These are phyloP conservation scores for Stemphylium beticola DNA, from an alignment of 2,329 filamentous ascomycete species.

Conservation along the genomic window DNA sequence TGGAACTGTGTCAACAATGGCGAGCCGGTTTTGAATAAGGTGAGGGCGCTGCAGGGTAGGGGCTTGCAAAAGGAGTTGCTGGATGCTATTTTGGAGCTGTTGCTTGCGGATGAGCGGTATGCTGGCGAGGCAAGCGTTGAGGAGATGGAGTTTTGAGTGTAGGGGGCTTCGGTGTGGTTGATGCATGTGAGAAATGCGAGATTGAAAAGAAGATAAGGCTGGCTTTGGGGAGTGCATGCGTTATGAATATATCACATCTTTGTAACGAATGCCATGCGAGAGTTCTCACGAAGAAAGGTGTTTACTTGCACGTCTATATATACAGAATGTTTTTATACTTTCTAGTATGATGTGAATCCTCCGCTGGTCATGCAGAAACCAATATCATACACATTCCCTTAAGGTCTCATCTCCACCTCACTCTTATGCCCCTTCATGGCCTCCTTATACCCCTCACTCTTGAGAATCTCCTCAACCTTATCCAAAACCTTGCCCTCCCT, in stretches of 20 bases:
- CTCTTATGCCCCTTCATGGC: conserved; percentile 37
- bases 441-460: conserved; percentile 38
- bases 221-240: too few relatives aligned
- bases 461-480: conserved; percentile 46
- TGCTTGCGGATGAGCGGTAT: conserved; percentile 45
- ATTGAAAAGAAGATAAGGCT: not conserved
- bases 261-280: too few relatives aligned
- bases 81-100: conserved; percentile 43
- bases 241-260: not conserved
- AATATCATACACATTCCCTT: not conserved
- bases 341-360: not conserved
- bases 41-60: conserved; percentile 38
- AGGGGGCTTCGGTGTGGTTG: not conserved
- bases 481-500: conserved; percentile 41
- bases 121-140: conserved; percentile 17
- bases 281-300: too few relatives aligned
- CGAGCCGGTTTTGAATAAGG: conserved; percentile 38
- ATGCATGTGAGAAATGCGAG: not conserved
- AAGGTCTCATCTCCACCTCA: conserved; percentile 33
- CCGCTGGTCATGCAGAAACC: not conserved
- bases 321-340: not conserved
- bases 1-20: conserved; percentile 39
- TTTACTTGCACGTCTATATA: not conserved
- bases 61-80: conserved; percentile 35
- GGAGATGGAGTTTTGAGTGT: not conserved